Conservation (phyloP, 2,329 filamentous ascomycete species). For the Cladosporium oxysporum region DNA sequence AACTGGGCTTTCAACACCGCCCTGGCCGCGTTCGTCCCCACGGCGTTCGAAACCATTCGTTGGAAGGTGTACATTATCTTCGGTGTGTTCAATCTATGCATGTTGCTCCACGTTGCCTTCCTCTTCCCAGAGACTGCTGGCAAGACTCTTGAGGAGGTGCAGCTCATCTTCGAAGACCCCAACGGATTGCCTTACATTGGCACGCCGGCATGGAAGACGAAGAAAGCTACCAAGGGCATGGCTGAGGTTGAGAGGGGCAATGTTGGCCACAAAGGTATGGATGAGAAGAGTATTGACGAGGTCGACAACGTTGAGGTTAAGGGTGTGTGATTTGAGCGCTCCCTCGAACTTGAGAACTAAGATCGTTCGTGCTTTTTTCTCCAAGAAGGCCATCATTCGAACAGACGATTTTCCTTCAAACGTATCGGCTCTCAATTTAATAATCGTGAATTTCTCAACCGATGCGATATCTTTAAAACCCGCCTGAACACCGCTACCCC, state of each 20-base stretch:
- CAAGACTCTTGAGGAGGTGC: slow-evolving; percentile 77
- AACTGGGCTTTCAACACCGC: slow-evolving; percentile 64
- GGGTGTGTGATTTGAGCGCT: not conserved
- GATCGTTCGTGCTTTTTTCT: not conserved
- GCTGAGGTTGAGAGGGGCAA: slow-evolving; percentile 65
- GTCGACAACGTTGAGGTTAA: slow-evolving; percentile 68
- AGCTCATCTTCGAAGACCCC: slow-evolving; percentile 63
- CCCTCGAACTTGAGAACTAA: not conserved
- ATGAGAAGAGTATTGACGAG: slow-evolving; percentile 66
- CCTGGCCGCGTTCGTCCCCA: slow-evolving; percentile 60
- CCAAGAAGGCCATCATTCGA: not conserved
- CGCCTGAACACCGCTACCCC: not conserved
- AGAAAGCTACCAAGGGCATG: slow-evolving; percentile 66
- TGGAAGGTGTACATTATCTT: slow-evolving; percentile 69
- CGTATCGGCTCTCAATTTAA: not conserved
- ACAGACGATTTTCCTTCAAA: not conserved
- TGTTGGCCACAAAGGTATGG: slow-evolving; percentile 61
- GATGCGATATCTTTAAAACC: too few species aligned
- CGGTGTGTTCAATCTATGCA: slow-evolving; percentile 60
- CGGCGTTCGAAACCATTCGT: slow-evolving; percentile 60
- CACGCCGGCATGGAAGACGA: slow-evolving; percentile 59
- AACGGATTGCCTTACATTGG: slow-evolving; percentile 46
- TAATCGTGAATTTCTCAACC: not conserved
- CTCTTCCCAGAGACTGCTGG: slow-evolving; percentile 69
- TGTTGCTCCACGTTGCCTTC: slow-evolving; percentile 63